Evolutionary conservation across 257 asterid genomes (phyloP).

Genomic region (Solanum verrucosum): DNA sequence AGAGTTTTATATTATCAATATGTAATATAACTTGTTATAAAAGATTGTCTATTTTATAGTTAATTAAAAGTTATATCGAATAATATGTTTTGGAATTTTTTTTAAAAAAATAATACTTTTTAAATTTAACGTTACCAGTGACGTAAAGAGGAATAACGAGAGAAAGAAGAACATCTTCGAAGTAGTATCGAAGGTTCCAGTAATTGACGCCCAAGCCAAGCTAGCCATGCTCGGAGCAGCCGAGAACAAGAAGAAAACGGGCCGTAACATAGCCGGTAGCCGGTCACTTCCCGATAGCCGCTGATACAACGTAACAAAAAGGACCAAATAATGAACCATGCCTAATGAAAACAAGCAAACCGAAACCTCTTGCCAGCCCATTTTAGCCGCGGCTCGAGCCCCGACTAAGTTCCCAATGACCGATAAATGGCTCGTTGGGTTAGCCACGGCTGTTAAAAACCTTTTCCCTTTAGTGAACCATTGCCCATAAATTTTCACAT

Average conservation of each 20-base stretch:
- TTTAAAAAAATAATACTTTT: fast-evolving
- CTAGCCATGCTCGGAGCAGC: conserved; percentile 71
- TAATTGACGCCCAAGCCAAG: conserved; percentile 59
- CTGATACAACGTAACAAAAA: conserved; percentile 62
- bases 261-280: conserved; percentile 47
- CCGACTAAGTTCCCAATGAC: conserved; percentile 59
- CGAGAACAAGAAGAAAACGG: conserved; percentile 45
- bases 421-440: conserved; percentile 58
- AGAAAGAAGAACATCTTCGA: conserved; percentile 65
- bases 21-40: neutral
- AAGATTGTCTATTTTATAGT: neutral
- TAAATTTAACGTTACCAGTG: conserved; percentile 33
- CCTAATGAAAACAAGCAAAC: conserved; percentile 44
- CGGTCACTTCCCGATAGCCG: conserved; percentile 39
- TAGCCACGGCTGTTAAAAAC: conserved; percentile 42
- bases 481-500: conserved; percentile 58
- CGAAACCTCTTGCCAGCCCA: conserved; percentile 51
- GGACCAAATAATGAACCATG: conserved; percentile 64
- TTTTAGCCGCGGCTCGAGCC: conserved; percentile 63
- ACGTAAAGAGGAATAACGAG: conserved; percentile 47
- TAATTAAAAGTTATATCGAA: neutral
- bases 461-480: conserved; percentile 62
- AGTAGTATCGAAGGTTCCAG: conserved; percentile 43
- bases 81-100: neutral
- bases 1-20: neutral